A percentile compares a stretch with the other conserved stretches of the same genome.
These are phyloP conservation scores for Talaromyces thailandensis DNA, from an alignment of 495 filamentous ascomycete genomes.

Conservation along the genomic window DNA sequence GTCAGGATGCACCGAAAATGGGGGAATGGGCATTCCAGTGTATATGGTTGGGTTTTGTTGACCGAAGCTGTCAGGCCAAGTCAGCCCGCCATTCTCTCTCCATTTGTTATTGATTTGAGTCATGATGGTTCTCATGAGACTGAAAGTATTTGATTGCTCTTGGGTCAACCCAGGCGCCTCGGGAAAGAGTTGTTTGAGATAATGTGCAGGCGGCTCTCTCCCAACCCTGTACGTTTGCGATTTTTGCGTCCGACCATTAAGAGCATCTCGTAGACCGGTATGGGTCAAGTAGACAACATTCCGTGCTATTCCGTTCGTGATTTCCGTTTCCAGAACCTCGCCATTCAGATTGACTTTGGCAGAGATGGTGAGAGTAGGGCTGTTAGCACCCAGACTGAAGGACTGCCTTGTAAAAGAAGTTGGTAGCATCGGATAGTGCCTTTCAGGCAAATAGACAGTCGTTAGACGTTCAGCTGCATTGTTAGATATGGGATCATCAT, in stretches of 20 bases:
- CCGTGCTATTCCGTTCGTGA: constrained; percentile 58
- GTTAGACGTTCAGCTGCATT: constrained; percentile 55
- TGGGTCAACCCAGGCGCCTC: constrained; percentile 11
- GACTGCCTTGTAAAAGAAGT: constrained; percentile 40
- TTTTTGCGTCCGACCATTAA: constrained; percentile 26
- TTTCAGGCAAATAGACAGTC: constrained; percentile 69
- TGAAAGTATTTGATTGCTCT: constrained; percentile 32
- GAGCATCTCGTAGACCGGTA: constrained; percentile 37
- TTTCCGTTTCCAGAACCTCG: constrained; percentile 56
- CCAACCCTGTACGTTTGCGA: constrained; percentile 27
- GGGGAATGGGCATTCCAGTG: constrained; percentile 10
- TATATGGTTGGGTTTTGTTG: constrained; percentile 20
- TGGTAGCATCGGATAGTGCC: constrained; percentile 68
- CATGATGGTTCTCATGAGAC: constrained; percentile 32
- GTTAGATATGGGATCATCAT: constrained; percentile 46
- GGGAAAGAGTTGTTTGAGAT: constrained; percentile 11
- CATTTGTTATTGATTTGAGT: constrained; percentile 29
- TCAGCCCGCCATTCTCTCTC: constrained; percentile 27
- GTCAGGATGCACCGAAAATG: not conserved
- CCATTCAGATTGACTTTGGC: constrained; percentile 59
- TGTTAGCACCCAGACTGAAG: constrained; percentile 60
- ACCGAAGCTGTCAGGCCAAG: constrained; percentile 13
- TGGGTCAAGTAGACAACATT: constrained; percentile 72
- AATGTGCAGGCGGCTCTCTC: constrained; percentile 16
- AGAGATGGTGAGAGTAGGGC: constrained; percentile 76